Conservation (phyloP, 192 early-diverging fungal species). For the Coemansia umbellata region DNA sequence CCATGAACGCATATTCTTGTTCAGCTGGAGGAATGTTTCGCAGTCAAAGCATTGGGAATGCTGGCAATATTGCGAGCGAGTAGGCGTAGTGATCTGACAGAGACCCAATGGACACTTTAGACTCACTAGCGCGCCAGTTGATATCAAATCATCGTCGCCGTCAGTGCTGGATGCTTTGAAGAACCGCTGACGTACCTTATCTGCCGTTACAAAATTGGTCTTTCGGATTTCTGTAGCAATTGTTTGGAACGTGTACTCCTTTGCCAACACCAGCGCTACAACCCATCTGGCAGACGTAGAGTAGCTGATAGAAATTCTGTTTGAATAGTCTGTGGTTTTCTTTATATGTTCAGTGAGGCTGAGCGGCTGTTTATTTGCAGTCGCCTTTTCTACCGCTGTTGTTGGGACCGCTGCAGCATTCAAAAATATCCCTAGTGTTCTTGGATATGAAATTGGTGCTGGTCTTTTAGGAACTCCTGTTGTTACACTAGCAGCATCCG, state of each 20-base stretch:
- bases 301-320: conserved; percentile 25
- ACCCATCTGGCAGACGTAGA: conserved; percentile 6
- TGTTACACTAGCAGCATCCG: conserved; percentile 7
- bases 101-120: conserved; percentile 73
- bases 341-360: conserved; percentile 13
- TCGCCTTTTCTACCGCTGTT: background rate
- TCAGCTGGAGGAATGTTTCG: conserved; percentile 67
- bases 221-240: conserved; percentile 23
- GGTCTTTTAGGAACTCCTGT: conserved; percentile 16
- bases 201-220: conserved; percentile 4
- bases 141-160: conserved; percentile 66
- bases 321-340: conserved; percentile 6
- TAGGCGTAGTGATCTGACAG: conserved; percentile 62
- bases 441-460: conserved; percentile 3
- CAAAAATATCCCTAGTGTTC: background rate
- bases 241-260: conserved; percentile 18
- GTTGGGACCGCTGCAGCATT: background rate
- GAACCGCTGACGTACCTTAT: conserved; percentile 32
- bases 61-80: conserved; percentile 58
- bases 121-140: conserved; percentile 60
- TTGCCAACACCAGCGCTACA: conserved; percentile 15
- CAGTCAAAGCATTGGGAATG: conserved; percentile 87
- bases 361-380: conserved; percentile 3
- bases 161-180: conserved; percentile 35
- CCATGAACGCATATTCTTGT: conserved; percentile 63